Conservation (phyloP, 495 filamentous ascomycete genomes). For the Cercophora samala region DNA sequence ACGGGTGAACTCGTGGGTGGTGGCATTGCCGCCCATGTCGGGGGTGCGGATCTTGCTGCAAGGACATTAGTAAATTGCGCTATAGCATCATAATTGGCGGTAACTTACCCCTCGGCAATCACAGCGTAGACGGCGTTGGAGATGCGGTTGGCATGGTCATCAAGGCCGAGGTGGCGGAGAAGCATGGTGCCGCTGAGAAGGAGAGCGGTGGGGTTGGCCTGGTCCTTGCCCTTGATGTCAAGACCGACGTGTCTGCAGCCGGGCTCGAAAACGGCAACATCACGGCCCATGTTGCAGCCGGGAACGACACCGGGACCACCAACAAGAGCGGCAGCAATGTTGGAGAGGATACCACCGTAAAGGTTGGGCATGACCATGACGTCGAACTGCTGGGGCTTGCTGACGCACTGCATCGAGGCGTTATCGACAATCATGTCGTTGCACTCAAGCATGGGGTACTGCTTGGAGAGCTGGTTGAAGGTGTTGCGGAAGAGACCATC, state of each 20-base stretch:
- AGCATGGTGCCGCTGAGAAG: conserved; percentile 95
- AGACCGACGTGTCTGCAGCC: conserved; percentile 98
- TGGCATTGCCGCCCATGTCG: conserved; percentile 89
- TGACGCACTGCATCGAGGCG: conserved; percentile 98
- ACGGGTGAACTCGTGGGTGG: conserved; percentile 91
- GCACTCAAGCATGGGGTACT: conserved; percentile 88
- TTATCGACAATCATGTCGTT: conserved; percentile 99
- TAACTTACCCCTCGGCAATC: conserved; percentile 83
- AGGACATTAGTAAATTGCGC: conserved; percentile 30
- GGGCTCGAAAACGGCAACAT: conserved; percentile 97
- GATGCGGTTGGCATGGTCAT: conserved; percentile 96
- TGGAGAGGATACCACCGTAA: conserved; percentile 98
- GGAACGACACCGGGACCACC: conserved; percentile 96
- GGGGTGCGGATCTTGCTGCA: conserved; percentile 75
- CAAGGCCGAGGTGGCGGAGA: conserved; percentile 89
- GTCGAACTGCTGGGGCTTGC: conserved; percentile 93
- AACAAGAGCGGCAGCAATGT: conserved; percentile 97
- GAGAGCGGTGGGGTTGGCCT: conserved; percentile 96
- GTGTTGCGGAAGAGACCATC: conserved; percentile 98
- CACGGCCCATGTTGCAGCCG: conserved; percentile 98
- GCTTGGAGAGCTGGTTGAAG: conserved; percentile 82
- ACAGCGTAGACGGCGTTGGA: conserved; percentile 96
- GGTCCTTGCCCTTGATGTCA: conserved; percentile 97
- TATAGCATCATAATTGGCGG: neutral
- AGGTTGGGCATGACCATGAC: conserved; percentile 99